Evolutionary conservation across 768 basidiomycete genomes (phyloP), one percentile per base, ranked within the genome.

Genomic region (Imleria badia): DNA sequence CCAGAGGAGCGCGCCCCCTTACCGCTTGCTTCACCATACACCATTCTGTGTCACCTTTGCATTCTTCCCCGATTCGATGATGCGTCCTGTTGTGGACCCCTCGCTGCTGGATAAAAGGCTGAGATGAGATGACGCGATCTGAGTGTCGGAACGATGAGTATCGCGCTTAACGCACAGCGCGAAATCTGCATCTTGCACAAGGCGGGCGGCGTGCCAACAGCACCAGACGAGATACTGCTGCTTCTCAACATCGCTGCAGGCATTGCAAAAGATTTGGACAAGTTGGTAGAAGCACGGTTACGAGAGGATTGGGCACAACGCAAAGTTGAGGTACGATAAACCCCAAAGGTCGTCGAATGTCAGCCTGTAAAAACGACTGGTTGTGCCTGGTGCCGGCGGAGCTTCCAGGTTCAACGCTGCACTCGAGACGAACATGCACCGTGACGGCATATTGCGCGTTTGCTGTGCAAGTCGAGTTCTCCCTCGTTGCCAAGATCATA

Each of bases 41-140:
- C 96, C 96, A 0, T 89, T 90, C 59, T 95, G 94, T 68, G 79
- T 98, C 62, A 93, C 95, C 0, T 98, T 98, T 70, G 95, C 93
- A 0, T 94, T 94, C 73, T 97, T 94, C 66, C 76, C 81, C 3
- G 62, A 62, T 51, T 54, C 57, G 35, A 33, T 70, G 6, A 70
- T 78, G 76, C 56, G 59, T 31, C 68, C 80, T 4, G 76, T 98
- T n/a, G 78, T 96, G 23, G 95, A 98, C 66, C 94, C 94, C 2
- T 80, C 84, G 1, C 81, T 87, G 40, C 79, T 94, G 14, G 94
- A 98, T 64, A 82, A 87, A 63, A 78, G 81, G 2, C n/a, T n/a
- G n/a, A n/a, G n/a, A n/a, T n/a, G n/a, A n/a, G n/a, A n/a, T n/a
- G n/a, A n/a, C n/a, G n/a, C n/a, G n/a, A n/a, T n/a, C 77, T 85